Conservation (phyloP, 2,329 filamentous ascomycete species). For the Verruconis gallopava region DNA sequence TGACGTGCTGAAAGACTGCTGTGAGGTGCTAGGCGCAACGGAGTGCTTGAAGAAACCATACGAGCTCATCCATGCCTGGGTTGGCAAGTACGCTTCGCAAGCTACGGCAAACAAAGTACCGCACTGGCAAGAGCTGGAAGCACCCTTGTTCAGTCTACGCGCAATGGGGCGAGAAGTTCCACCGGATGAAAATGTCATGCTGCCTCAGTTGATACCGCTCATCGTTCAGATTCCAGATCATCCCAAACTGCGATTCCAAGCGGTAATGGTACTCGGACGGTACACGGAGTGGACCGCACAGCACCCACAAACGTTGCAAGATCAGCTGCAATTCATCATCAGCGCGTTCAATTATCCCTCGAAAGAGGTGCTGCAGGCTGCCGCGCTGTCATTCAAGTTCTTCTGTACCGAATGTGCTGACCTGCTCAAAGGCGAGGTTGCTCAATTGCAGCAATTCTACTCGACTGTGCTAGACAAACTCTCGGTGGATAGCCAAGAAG, state of each 20-base stretch:
- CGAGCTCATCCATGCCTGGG: slow-evolving; percentile 76
- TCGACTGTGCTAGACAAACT: slow-evolving; percentile 77
- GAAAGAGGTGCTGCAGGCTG: slow-evolving; percentile 80
- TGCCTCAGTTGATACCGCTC: slow-evolving; percentile 84
- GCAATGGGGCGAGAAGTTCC: slow-evolving; percentile 96
- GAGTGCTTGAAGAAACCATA: slow-evolving; percentile 87
- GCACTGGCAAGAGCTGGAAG: slow-evolving; percentile 92
- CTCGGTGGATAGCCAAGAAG: slow-evolving; percentile 77
- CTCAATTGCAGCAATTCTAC: slow-evolving; percentile 85
- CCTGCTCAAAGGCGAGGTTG: slow-evolving; percentile 68
- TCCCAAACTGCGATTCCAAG: slow-evolving; percentile 95
- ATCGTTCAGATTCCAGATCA: slow-evolving; percentile 90
- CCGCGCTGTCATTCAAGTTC: slow-evolving; percentile 90
- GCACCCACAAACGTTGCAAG: slow-evolving; percentile 81
- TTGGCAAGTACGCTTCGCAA: slow-evolving; percentile 64
- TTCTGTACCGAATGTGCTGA: slow-evolving; percentile 92
- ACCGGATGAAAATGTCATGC: slow-evolving; percentile 70
- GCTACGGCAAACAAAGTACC: slow-evolving; percentile 65
- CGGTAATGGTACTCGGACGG: slow-evolving; percentile 90
- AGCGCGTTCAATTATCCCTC: slow-evolving; percentile 81
- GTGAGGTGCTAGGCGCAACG: slow-evolving; percentile 86
- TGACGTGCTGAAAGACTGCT: slow-evolving; percentile 92
- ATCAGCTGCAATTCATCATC: slow-evolving; percentile 92
- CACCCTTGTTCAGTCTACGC: slow-evolving; percentile 85
- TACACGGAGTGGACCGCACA: slow-evolving; percentile 97